Evolutionary conservation across 768 basidiomycete genomes (phyloP).

Genomic region (Peribolospora baueri): DNA sequence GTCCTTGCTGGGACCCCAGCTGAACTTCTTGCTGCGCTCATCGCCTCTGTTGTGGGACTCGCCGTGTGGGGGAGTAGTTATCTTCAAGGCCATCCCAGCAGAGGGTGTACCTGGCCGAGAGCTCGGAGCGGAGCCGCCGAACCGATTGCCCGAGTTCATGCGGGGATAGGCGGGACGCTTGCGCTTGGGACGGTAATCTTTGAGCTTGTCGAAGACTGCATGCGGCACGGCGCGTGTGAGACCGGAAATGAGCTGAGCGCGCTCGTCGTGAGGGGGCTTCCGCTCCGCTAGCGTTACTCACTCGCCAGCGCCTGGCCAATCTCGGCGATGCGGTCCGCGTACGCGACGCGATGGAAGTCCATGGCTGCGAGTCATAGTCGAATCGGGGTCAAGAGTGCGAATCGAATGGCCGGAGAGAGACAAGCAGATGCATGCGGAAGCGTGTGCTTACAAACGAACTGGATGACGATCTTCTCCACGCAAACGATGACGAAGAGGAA

Average conservation of each 20-base stretch:
- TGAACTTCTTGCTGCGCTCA: too few species aligned
- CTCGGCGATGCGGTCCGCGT: conserved; percentile 40
- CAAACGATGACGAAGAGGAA: conserved; percentile 44
- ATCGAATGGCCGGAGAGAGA: neutral
- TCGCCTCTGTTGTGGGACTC: too few species aligned
- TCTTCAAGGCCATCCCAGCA: too few species aligned
- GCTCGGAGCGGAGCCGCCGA: neutral
- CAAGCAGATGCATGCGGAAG: too few species aligned
- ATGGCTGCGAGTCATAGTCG: conserved; percentile 26
- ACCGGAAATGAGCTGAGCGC: too few species aligned
- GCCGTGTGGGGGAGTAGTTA: too few species aligned
- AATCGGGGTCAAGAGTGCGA: neutral
- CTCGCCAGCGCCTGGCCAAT: conserved; percentile 31
- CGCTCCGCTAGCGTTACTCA: too few species aligned
- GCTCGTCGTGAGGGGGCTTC: too few species aligned
- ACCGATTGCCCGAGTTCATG: conserved; percentile 21
- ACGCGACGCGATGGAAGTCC: conserved; percentile 53
- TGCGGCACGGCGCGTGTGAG: too few species aligned
- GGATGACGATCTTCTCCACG: conserved; percentile 41
- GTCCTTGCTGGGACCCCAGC: too few species aligned
- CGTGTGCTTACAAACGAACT: conserved; percentile 28
- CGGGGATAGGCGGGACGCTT: neutral
- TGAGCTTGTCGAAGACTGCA: conserved; percentile 34
- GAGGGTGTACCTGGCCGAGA: neutral
- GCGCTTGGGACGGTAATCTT: conserved; percentile 35